Evolutionary conservation across 73 alveolate genomes (phyloP), one percentile per base, ranked within the genome.

Genomic region (Paramecium sonneborni): DNA sequence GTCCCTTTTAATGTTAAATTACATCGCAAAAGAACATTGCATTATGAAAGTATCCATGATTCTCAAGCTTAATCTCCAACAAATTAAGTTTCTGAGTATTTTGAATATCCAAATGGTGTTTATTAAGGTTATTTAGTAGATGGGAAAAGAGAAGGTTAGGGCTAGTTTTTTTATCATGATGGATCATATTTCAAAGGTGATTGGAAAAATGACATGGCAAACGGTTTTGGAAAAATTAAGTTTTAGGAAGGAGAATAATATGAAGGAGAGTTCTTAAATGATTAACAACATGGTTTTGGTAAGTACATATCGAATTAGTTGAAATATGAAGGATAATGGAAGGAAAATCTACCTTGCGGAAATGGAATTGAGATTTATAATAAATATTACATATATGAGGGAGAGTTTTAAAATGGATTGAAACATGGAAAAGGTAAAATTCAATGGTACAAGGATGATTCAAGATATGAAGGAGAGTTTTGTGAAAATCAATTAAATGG

Each of bases 381-480:
- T 24, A 57, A 34, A 39, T 76, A 34, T 30, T 76, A 76, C 11
- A 74, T 26, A 12, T 88, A 88, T 76, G 82, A 88, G 8, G 93
- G 93, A 1, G 43, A 37, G 9, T 88, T 68, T 70, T 23, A 34
- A 26, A 39, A 37, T 24, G 92, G 93, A 14, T 4, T 21, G 68
- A 88, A 88, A 18, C 92, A 88, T 37, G 93, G 93, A 1, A 74
- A 88, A 74, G 93, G 93, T 23, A 88, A 85, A 55, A 74, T 79
- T 6, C 18, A 11, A 21, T 90, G 95, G 90, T 23, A 34, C 14
- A 41, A 72, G 30, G 96, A 94, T 93, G 97, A 96, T 34, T 32
- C 93, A 4, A 37, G 35, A 43, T 94, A 93, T 89, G 94, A 93
- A 26, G 97, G 97, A 15, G 93, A 89, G 41, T 93, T 93, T 69